Evolutionary conservation across 2,329 filamentous ascomycete genomes (phyloP).

Genomic region (Thelonectria olida): DNA sequence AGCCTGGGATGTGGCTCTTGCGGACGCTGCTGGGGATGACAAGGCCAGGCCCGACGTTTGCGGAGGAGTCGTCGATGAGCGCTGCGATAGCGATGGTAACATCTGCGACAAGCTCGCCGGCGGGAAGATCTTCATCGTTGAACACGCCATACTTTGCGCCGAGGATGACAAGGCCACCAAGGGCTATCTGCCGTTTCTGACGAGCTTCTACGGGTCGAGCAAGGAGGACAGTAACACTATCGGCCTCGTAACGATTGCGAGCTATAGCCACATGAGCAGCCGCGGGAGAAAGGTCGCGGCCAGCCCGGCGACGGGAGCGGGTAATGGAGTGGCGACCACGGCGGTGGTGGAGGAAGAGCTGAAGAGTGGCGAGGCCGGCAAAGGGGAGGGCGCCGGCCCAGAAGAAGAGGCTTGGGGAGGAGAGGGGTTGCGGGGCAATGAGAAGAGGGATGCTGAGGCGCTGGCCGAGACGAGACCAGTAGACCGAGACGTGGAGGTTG

Average conservation of each 20-base stretch:
- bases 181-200: constrained; percentile 46
- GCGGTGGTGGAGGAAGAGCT: constrained; percentile 40
- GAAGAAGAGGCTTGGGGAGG: constrained; percentile 46
- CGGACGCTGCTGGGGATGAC: constrained; percentile 51
- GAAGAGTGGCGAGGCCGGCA: constrained; percentile 49
- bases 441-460: constrained; percentile 55
- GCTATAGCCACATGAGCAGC: constrained; percentile 40
- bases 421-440: constrained; percentile 43
- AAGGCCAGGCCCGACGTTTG: constrained; percentile 40
- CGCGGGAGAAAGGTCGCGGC: constrained; percentile 17
- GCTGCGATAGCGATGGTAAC: constrained; percentile 59
- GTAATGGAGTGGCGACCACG: constrained; percentile 10
- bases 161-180: constrained; percentile 57
- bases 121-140: constrained; percentile 42
- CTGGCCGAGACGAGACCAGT: constrained; percentile 58
- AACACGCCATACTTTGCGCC: constrained; percentile 58
- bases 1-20: constrained; percentile 57
- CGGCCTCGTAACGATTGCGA: constrained; percentile 53
- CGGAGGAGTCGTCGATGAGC: constrained; percentile 48
- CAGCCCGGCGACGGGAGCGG: constrained; percentile 8
- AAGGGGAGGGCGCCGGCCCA: constrained; percentile 53
- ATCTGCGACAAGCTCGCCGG: constrained; percentile 57
- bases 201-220: constrained; percentile 50
- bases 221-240: constrained; percentile 55
- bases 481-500: constrained; percentile 55